Percentiles rank a stretch among this genome's conserved stretches.
Conservation (phyloP, 2,329 filamentous ascomycete species). For the Penicillium glabrum region DNA sequence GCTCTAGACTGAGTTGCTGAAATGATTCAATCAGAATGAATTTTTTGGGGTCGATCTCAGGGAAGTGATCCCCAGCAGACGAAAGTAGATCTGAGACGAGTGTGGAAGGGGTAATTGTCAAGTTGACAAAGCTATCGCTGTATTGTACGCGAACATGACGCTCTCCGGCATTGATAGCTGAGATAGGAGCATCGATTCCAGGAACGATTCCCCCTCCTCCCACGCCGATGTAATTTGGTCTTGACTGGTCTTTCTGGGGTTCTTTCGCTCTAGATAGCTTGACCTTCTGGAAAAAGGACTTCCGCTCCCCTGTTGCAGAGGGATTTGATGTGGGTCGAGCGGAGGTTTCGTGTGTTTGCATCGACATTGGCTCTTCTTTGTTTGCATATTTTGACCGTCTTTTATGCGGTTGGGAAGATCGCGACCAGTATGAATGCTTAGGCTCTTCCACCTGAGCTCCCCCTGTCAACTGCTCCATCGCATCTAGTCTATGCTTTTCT, state of each 20-base stretch:
- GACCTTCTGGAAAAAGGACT: constrained; percentile 22
- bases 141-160: constrained; percentile 73
- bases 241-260: constrained; percentile 9
- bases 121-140: constrained; percentile 64
- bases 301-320: neutral
- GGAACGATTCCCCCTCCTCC: constrained; percentile 40
- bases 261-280: constrained; percentile 23
- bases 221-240: constrained; percentile 21
- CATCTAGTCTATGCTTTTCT: constrained; percentile 30
- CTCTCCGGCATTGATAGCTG: constrained; percentile 77
- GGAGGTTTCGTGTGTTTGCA: constrained; percentile 14
- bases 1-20: constrained; percentile 71
- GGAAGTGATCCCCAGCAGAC: constrained; percentile 63
- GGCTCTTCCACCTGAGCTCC: constrained; percentile 4
- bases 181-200: constrained; percentile 72
- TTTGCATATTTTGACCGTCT: neutral
- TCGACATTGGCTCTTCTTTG: neutral
- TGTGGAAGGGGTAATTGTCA: constrained; percentile 74
- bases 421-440: constrained; percentile 3
- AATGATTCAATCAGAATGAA: constrained; percentile 80
- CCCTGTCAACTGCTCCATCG: constrained; percentile 37
- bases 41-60: constrained; percentile 62
- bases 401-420: constrained; percentile 3
- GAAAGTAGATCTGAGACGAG: constrained; percentile 71
- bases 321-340: neutral